Base-by-base conservation (phyloP, 1,139 yeast genomes). In the Scheffersomyces lignicola region DNA sequence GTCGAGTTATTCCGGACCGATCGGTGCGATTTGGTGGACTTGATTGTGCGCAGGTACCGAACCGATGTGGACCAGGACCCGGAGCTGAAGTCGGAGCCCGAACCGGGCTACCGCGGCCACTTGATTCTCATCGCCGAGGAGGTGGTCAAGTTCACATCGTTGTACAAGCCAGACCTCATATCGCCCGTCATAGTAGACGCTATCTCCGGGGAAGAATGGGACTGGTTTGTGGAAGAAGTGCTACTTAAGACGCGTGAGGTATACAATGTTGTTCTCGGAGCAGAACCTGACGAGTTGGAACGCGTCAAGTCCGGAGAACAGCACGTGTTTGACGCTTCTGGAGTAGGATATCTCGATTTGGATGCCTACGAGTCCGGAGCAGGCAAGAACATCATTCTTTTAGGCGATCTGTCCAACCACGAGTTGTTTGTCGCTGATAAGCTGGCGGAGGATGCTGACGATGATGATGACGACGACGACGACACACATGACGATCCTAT, bases 61-160 rank as follows among this genome's bases (percentile, higher is more conserved):
- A 42, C 47, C 5, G 48, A 29, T 10, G 50, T 43, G 23, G 37
- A 49, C 10, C n/a, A n/a, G n/a, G n/a, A n/a, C n/a, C n/a, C n/a
- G n/a, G n/a, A n/a, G n/a, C n/a, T n/a, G n/a, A 47, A 49, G 2
- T 35, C 34, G 15, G 58, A 52, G 2, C 64, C 69, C 2, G 48
- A 74, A 24, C 75, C 76, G 0, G 77, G 76, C 0, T 70, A 69
- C 41, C 62, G 69, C 64, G 77, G 77, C 1, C 77, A 71, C 44
- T 49, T 71, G 34, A 66, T 70, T 20, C 53, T 71, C 11, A 65
- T 70, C 11, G 67, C 75, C 51, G 77, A 71, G 43, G 77, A 71
- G 41, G 70, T 71, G 23, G 76, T 70, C 23, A 70, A 71, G 46
- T 71, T 71, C 45, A 66, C 76, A 3, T 69, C 74, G 4, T 56